Evolutionary conservation across 2,329 filamentous ascomycete species (phyloP).

Genomic region (Madurella fahalii): DNA sequence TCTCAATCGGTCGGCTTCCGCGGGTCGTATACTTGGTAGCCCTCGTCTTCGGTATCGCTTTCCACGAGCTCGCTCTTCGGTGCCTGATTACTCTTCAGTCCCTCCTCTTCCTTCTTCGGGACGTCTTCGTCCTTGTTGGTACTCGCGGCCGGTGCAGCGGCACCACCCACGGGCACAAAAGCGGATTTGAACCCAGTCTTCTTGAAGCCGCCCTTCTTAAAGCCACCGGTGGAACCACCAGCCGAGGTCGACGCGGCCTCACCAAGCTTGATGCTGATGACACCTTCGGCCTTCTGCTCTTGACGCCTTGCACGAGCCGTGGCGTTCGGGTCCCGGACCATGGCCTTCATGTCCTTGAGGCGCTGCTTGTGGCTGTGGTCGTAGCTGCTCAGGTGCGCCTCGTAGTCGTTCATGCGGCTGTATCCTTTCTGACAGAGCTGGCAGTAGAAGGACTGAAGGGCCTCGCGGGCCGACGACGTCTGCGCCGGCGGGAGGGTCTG

Average conservation of each 20-base stretch:
- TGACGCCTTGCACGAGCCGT: conserved; percentile 62
- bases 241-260: conserved; percentile 28
- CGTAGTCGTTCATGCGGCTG: conserved; percentile 90
- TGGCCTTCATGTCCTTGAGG: conserved; percentile 81
- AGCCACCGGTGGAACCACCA: conserved; percentile 36
- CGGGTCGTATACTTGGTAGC: conserved; percentile 65
- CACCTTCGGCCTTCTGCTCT: conserved; percentile 65
- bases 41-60: conserved; percentile 66
- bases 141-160: too few species aligned
- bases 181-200: conserved; percentile 81
- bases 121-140: too few species aligned
- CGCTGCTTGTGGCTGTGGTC: conserved; percentile 94
- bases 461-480: conserved; percentile 65
- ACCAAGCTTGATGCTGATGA: conserved; percentile 64
- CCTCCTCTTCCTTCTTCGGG: conserved; percentile 24
- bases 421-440: conserved; percentile 91
- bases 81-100: conserved; percentile 22
- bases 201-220: conserved; percentile 71
- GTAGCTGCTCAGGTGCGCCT: conserved; percentile 89
- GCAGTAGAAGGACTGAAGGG: conserved; percentile 77
- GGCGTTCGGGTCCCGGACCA: conserved; percentile 67
- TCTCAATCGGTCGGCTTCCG: conserved; percentile 56
- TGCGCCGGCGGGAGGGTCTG: conserved; percentile 56
- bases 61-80: conserved; percentile 39
- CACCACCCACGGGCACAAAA: conserved; percentile 52